Base-by-base conservation (phyloP, 2,329 filamentous ascomycete genomes). In the Ilyonectria sp. region DNA sequence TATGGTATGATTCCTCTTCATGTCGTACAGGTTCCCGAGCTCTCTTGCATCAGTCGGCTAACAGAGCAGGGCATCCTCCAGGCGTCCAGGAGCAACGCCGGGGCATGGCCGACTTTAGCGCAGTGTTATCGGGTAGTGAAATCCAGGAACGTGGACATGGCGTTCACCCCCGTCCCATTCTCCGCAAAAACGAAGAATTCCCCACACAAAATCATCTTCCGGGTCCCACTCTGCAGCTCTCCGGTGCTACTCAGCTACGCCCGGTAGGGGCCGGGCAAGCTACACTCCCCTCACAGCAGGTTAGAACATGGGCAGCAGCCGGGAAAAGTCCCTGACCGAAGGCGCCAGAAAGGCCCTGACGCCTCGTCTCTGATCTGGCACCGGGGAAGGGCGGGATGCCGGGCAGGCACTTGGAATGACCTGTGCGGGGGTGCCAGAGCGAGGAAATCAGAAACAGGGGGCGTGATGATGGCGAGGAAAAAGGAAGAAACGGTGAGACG, bases 171-270 rank as follows among this genome's bases (percentile, higher is more conserved):
- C 57, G 40, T 71, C 46, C 69, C 57, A 59, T 70, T 67, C 69
- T 70, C 71, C 71, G 54, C 67, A 67, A 59, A 55, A 53, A 26
- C 44, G 43, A 40, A 33, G 43, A 59, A 40, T 62, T 66, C 69
- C 61, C 69, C 69, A 71, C 67, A 66, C 52, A 50, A 37, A 56
- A 59, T 64, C 63, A 67, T 72, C 63, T 70, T 71, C 70, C 63
- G 47, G 40, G n/a, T 59, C 63, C 56, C 64, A 58, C 63, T 58
- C 29, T 52, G 58, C 37, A 58, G 47, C 63, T 47, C 58, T 53
- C 58, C 53, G 53, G 53, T 62, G 63, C 46, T 47, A 21, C 21
- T 21, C 21, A 21, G 21, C 21, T 21, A 57, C 58, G 58, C 63
- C 63, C 46, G 23, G 58, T 58, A 66, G 58, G 63, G 62, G 58